Evolutionary conservation across 768 basidiomycete genomes (phyloP), one percentile per base, ranked within the genome.

Genomic region (Glaciozyma martinii): DNA sequence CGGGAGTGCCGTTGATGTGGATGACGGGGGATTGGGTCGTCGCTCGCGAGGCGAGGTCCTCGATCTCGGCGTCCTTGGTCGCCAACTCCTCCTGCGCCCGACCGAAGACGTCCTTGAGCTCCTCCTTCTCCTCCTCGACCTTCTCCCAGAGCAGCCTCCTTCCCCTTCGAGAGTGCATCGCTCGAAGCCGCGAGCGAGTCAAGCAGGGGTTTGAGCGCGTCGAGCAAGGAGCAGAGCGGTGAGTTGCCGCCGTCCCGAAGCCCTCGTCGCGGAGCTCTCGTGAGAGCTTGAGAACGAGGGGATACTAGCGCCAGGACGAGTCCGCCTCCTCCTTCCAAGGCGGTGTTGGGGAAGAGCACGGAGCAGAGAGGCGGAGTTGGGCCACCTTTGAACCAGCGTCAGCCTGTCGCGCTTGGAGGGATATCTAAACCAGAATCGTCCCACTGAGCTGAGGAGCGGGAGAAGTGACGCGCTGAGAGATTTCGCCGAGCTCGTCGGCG

Each of bases 61-160:
- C 54, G 30, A 56, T 9, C 50, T 62, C 61, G 27, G 19, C 40
- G 25, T 46, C 54, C 29, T 29, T 37, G 30, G 43, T 25, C 3
- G 40, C 49, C 37, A 56, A 47, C 42, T 72, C 71, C 2, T 66
- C 65, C 42, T 60, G 60, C 23, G 62, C 61, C 37, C 60, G 5
- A 9, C 53, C 9, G 33, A 55, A 64, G 6, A 60, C 13, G 13
- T 42, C 61, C n/a, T 60, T 19, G 7, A 70, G 42, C 30, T 70
- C 66, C 10, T 56, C 58, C 16, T 32, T 62, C 27, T 60, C 55
- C 61, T 66, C 64, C 10, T 49, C 57, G 29, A 81, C 77, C 43
- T 77, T 77, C 49, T 76, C 78, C 81, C 15, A 88, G 78, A 67
- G 86, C 84, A 53, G 80, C 40, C 29, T 62, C 63, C 40, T 66